These are phyloP conservation scores for Sarocladium kiliense DNA, from an alignment of 2,329 filamentous ascomycete genomes.

Conservation along the genomic window DNA sequence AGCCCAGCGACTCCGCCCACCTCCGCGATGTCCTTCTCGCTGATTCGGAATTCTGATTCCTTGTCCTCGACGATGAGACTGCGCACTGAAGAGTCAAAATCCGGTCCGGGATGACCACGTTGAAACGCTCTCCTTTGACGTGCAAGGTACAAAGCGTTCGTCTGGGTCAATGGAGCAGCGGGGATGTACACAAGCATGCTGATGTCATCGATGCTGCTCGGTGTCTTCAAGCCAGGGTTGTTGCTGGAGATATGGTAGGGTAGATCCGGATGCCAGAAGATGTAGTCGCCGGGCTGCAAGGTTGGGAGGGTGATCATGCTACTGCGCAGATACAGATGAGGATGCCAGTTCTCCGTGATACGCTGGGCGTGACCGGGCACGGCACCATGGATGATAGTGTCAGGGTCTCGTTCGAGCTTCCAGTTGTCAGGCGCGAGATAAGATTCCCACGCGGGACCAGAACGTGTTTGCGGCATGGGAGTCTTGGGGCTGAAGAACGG, in stretches of 20 bases:
- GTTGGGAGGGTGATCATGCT: conserved; percentile 52
- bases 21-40: conserved; percentile 45
- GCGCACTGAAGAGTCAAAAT: conserved; percentile 50
- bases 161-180: conserved; percentile 51
- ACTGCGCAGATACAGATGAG: conserved; percentile 46
- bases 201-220: conserved; percentile 22
- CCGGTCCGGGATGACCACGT: conserved; percentile 47
- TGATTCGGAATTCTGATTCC: conserved; percentile 33
- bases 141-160: conserved; percentile 51
- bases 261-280: conserved; percentile 54
- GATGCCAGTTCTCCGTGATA: conserved; percentile 53
- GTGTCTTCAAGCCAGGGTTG: conserved; percentile 24
- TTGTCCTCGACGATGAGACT: conserved; percentile 44
- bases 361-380: conserved; percentile 54
- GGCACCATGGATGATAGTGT: conserved; percentile 53
- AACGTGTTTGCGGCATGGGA: conserved; percentile 32
- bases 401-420: conserved; percentile 41
- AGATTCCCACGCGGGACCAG: conserved; percentile 41
- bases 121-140: conserved; percentile 53
- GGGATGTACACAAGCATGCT: conserved; percentile 52
- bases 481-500: conserved; percentile 47
- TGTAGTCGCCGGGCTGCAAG: conserved; percentile 51
- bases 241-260: conserved; percentile 49
- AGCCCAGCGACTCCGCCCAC: conserved; percentile 45
- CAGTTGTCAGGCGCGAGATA: conserved; percentile 45